These are phyloP conservation scores for Rostrohypoxylon terebratum DNA, from an alignment of 495 filamentous ascomycete species.

Conservation along the genomic window DNA sequence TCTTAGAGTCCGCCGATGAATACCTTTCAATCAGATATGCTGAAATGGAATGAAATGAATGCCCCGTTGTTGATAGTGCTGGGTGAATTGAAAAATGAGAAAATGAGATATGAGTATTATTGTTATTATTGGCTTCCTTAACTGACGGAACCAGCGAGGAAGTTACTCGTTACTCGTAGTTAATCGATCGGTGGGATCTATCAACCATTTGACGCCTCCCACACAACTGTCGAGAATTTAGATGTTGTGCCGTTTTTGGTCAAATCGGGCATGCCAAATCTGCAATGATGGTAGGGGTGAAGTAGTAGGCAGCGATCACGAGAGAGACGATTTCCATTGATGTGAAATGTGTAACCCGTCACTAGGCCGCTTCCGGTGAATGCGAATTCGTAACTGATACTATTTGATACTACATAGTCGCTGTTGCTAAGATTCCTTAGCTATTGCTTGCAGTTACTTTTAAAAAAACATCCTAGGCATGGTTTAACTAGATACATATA, in stretches of 20 bases:
- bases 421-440: neutral
- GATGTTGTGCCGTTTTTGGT: constrained; percentile 11
- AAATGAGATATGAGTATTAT: constrained; percentile 17
- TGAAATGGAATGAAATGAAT: neutral
- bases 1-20: neutral
- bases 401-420: neutral
- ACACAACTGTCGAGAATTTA: neutral
- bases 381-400: neutral
- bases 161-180: constrained; percentile 5
- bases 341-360: constrained; percentile 1
- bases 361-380: constrained; percentile 25
- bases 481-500: neutral
- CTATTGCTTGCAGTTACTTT: constrained; percentile 20
- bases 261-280: neutral
- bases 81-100: constrained; percentile 5
- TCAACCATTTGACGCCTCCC: constrained; percentile 12
- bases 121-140: constrained; percentile 18
- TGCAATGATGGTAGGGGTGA: neutral
- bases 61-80: neutral
- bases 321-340: neutral
- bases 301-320: too few relatives aligned
- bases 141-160: constrained; percentile 29
- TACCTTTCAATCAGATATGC: neutral
- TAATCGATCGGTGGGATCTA: neutral
- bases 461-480: constrained; percentile 1